A percentile compares a stretch with the other conserved stretches of the same genome.
phyloP scores from a whole-genome alignment of 2,329 filamentous ascomycete species.

The Colletotrichum falcatum region DNA sequence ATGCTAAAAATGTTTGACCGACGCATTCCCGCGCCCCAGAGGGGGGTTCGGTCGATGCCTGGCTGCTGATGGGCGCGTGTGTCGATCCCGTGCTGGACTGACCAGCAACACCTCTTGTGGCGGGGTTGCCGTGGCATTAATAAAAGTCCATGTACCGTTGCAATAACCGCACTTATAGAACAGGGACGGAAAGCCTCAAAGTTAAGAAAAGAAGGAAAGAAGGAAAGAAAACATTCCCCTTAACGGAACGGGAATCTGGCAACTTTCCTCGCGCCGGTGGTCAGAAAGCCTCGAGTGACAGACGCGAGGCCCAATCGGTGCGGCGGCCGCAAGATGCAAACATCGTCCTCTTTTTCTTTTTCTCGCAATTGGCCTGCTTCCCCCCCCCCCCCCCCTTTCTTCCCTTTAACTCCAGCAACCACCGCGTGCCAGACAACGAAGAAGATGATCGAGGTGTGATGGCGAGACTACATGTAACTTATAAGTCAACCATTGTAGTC shows the following conservation, averaged over 20 bases:
- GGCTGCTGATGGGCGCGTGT: slow-evolving; percentile 17
- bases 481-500: no score
- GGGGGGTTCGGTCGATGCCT: slow-evolving; percentile 2
- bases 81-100: no score
- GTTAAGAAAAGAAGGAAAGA: neutral
- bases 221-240: neutral
- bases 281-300: neutral
- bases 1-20: neutral
- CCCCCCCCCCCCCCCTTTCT: no score
- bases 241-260: neutral
- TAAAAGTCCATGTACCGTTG: no score
- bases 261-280: neutral
- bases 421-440: neutral
- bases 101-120: no score
- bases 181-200: neutral
- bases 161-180: no score
- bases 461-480: no score
- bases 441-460: slow-evolving; percentile 8
- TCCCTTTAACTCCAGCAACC: neutral
- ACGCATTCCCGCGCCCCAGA: slow-evolving; percentile 10
- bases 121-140: no score
- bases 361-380: neutral
- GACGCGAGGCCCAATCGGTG: neutral
- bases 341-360: neutral
- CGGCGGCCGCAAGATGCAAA: slow-evolving; percentile 1